Conservation (phyloP, 2,329 filamentous ascomycete genomes). For the Leptographium procerum region DNA sequence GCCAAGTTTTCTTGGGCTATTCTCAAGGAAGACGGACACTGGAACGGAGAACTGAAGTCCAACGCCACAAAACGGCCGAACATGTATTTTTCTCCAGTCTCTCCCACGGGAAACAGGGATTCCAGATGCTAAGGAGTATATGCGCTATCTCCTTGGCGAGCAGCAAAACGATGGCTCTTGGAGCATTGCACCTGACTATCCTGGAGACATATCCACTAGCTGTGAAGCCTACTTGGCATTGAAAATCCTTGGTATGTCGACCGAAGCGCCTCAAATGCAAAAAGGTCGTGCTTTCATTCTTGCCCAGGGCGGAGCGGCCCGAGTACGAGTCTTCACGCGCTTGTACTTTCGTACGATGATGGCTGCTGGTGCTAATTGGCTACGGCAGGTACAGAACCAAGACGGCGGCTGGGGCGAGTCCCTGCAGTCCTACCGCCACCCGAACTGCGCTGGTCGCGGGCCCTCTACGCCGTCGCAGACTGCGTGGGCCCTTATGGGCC, state of each 20-base stretch:
- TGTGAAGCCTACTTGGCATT: slow-evolving; percentile 23
- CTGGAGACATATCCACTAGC: slow-evolving; percentile 14
- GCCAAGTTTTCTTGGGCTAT: slow-evolving; percentile 1
- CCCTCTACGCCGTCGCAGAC: slow-evolving; percentile 20
- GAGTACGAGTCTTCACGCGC: slow-evolving; percentile 17
- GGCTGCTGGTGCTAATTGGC: slow-evolving; percentile 12
- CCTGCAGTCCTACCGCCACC: slow-evolving; percentile 12
- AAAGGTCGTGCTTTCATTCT: slow-evolving; percentile 16
- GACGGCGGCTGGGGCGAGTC: slow-evolving; percentile 23
- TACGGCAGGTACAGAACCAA: slow-evolving; percentile 16
- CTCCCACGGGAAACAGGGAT: background rate
- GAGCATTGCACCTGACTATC: slow-evolving; percentile 1
- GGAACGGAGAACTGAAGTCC: background rate
- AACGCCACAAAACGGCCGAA: slow-evolving; percentile 4
- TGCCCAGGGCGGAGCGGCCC: slow-evolving; percentile 17
- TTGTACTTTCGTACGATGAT: slow-evolving; percentile 3
- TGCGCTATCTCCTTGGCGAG: slow-evolving; percentile 1
- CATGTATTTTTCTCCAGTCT: slow-evolving; percentile 6
- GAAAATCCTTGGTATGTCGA: slow-evolving; percentile 18
- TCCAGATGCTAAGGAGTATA: slow-evolving; percentile 1
- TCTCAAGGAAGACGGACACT: slow-evolving; percentile 6
- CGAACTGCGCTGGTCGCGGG: slow-evolving; percentile 3
- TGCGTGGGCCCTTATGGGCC: slow-evolving; percentile 20
- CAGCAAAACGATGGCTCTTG: slow-evolving; percentile 8
- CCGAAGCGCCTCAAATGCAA: slow-evolving; percentile 11